Evolutionary conservation across 2,329 filamentous ascomycete genomes (phyloP), one percentile per base, ranked within the genome.

Genomic region (Emergomyces pasteurianus): DNA sequence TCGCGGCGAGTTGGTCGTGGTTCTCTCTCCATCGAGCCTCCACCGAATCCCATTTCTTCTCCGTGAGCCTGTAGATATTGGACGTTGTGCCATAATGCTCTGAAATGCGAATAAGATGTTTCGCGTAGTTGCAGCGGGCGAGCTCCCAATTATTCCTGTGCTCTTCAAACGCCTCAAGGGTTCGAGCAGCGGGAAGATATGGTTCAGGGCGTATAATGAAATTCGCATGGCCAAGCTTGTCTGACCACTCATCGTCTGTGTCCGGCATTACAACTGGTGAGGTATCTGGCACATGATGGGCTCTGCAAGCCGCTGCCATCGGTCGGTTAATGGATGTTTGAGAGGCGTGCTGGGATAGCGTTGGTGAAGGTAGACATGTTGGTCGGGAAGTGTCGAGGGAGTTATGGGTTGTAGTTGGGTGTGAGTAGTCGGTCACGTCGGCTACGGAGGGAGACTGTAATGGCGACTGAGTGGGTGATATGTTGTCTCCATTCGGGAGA

Each of bases 41-140:
- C 50, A 89, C 88, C 67, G 87, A 84, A 31, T 86, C 82, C 92
- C 92, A 96, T 73, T 97, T 97, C 63, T 88, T 83, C 73, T 94
- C 86, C 0, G 92, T 96, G 61, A 94, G 80, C 58, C 81, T 83
- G 75, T 92, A 96, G 60, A 89, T 94, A 72, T 90, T 94, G 59
- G 91, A 96, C 0, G 90, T 96, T 40, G 86, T 81, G 18, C 92
- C 91, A 67, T 95, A 95, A 74, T 96, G 90, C 74, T 96, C 92
- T 60, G 89, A 88, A 0, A 89, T 94, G 61, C 90, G 88, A 12
- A 90, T 88, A 23, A 95, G 83, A 69, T 96, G 92, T 73, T 92
- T 92, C 66, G 89, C 89, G 76, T 92, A 96, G 72, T 95, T 94
- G 72, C 84, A 83, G 57, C 90, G 84, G 34, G 92, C 92, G 40